Evolutionary conservation across 1,139 yeast genomes (phyloP), one percentile per base, ranked within the genome.

Genomic region (Hansenula lynferdii): DNA sequence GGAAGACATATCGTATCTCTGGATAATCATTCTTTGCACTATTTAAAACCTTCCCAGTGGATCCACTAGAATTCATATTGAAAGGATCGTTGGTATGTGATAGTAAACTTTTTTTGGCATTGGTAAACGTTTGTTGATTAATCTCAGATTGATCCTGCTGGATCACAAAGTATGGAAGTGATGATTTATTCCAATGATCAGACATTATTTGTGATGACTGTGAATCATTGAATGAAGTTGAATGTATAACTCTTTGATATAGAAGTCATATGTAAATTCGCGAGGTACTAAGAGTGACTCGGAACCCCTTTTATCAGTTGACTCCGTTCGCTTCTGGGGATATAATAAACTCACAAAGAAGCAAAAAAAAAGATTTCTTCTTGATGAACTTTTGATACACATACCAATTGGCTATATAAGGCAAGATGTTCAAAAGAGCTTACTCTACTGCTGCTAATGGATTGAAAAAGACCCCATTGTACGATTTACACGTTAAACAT

Each of bases 401-500:
- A n/a, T n/a, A n/a, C 20, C 26, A 24, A 24, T 24, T 24, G 26
- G n/a, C 26, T 24, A 24, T 24, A 7, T 12, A 27, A 11, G 25
- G 32, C 22, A 39, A 5, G 9, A 30, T 50, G 40, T 33, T 39
- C 17, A 60, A 50, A 48, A 58, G 65, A 37, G 49, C 57, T 25
- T 58, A 57, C 39, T 59, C 63, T 24, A 53, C 58, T 14, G 50
- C 57, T n/a, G 45, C 56, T 10, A 47, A 40, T 18, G 42, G 38
- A 24, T 50, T 70, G 38, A 61, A 60, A 44, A 82, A 77, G 55
- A 92, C 98, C 1, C 95, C 97, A 6, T 71, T 92, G 37, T 77
- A 83, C 58, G 89, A 83, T 45, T 72, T 89, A 29, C 97, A 92
- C 58, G 67, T 83, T 27, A 75, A 76, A 43, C 68, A 79, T 36